Percentiles rank a stretch among this genome's conserved stretches.
Conservation (phyloP, 352 stramenopile species). For the Pythium dissimile region DNA sequence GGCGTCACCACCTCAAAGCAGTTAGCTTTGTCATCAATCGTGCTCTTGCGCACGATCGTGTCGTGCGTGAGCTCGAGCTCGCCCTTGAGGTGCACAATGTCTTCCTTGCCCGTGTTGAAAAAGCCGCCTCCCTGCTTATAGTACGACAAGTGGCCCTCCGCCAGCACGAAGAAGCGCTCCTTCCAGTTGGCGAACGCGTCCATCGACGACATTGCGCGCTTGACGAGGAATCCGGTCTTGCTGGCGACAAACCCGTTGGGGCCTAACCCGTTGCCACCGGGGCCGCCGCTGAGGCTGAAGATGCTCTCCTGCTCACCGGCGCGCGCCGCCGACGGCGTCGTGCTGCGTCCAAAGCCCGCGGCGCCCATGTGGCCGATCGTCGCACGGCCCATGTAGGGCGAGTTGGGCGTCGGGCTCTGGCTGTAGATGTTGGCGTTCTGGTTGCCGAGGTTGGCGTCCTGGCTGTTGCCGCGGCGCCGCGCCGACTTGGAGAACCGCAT, state of each 20-base stretch:
- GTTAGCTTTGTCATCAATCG: constrained; percentile 86
- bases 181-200: constrained; percentile 88
- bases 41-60: constrained; percentile 75
- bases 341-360: constrained; percentile 10
- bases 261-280: constrained; percentile 12
- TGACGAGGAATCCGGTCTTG: constrained; percentile 85
- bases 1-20: constrained; percentile 84
- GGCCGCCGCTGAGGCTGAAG: constrained; percentile 37
- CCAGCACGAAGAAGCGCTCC: constrained; percentile 84
- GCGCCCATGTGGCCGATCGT: constrained; percentile 44
- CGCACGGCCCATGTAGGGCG: constrained; percentile 37
- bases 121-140: constrained; percentile 86
- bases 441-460: constrained; percentile 40
- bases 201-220: constrained; percentile 85
- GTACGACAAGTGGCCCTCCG: constrained; percentile 81
- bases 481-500: constrained; percentile 68
- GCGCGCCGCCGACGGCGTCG: constrained; percentile 16
- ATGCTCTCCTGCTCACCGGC: constrained; percentile 16
- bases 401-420: constrained; percentile 40
- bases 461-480: constrained; percentile 62
- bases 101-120: constrained; percentile 83
- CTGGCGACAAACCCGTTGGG: constrained; percentile 63
- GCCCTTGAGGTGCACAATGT: constrained; percentile 84
- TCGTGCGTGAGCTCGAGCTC: constrained; percentile 79
- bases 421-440: constrained; percentile 27